Base-by-base conservation (phyloP, 73 alveolate species). In the Paramecium caudatum region DNA sequence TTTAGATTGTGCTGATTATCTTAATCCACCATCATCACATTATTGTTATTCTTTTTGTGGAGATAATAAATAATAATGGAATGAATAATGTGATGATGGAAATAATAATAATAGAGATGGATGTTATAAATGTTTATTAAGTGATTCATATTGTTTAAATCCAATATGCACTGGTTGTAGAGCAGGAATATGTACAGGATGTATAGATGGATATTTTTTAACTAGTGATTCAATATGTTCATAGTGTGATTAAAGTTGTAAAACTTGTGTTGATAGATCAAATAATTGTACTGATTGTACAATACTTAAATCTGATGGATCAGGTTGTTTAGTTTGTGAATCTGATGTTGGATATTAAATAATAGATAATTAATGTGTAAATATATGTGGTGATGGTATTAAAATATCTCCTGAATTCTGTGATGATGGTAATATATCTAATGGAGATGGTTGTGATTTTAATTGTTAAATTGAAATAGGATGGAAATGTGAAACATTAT, bases 331-430 rank as follows among this genome's bases (percentile, higher is more conserved):
- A 16, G 32, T 23, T 21, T 41, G 88, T 74, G 43, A 39, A 4
- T 19, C 25, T 39, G 61, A 32, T 13, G 16, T 21, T 39, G 88
- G 88, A 3, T 74, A n/a, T 45, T 6, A 74, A 74, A 10, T 41
- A 6, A 10, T 10, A 12, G 68, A 15, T 4, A 25, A 45, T 41
- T 12, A 74, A 74, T 74, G 88, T 45, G 12, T 45, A 0, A 41
- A 39, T 74, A 74, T 74, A 5, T 74, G 88, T 74, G 88, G 88
- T 21, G 88, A 74, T 74, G 88, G 88, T 6, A 41, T 74, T 27
- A 45, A 41, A 17, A 68, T 74, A 10, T n/a, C 6, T 17, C 19
- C 19, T 37, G 88, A 74, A 16, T 10, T 17, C 17, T 74, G 88
- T 39, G 88, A 74, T 74, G 88, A 74, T 74, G 88, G 88, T 2